Evolutionary conservation across 1,284 basidiomycete species (phyloP).

Genomic region (Peniophora sp.): DNA sequence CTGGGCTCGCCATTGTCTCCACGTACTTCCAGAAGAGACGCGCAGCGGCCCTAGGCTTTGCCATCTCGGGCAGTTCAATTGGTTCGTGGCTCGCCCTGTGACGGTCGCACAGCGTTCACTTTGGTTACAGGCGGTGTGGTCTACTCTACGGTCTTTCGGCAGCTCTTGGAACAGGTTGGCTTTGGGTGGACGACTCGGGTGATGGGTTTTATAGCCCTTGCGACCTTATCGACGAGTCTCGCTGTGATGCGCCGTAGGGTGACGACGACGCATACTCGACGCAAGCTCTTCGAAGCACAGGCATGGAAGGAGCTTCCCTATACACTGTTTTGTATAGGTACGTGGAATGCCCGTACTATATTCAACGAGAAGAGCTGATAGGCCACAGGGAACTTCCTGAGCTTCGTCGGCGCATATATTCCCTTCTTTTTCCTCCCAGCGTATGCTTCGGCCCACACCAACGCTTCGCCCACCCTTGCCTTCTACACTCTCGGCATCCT

Average conservation of each 20-base stretch:
- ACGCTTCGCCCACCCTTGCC: conserved; percentile 5
- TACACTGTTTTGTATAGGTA: conserved; percentile 4
- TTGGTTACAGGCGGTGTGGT: not conserved
- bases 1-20: conserved; percentile 9
- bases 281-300: conserved; percentile 12
- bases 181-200: conserved; percentile 19
- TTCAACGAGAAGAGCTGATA: too few relatives aligned
- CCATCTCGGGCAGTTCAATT: conserved; percentile 21
- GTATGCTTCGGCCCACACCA: conserved; percentile 4
- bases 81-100: conserved; percentile 25
- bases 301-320: conserved; percentile 8
- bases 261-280: conserved; percentile 7
- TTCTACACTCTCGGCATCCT: conserved; percentile 18
- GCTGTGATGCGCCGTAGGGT: conserved; percentile 33
- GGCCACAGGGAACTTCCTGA: conserved; percentile 6
- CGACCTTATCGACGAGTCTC: conserved; percentile 23
- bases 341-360: too few relatives aligned
- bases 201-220: conserved; percentile 12
- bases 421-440: conserved; percentile 15
- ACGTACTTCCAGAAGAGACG: conserved; percentile 16
- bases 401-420: conserved; percentile 13
- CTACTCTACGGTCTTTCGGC: conserved; percentile 16
- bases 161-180: conserved; percentile 15
- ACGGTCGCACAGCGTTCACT: not conserved
- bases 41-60: conserved; percentile 9